A percentile compares a stretch with the other conserved stretches of the same genome.
These are phyloP conservation scores for Alternaria ventricosa DNA, from an alignment of 2,329 filamentous ascomycete genomes.

Conservation along the genomic window DNA sequence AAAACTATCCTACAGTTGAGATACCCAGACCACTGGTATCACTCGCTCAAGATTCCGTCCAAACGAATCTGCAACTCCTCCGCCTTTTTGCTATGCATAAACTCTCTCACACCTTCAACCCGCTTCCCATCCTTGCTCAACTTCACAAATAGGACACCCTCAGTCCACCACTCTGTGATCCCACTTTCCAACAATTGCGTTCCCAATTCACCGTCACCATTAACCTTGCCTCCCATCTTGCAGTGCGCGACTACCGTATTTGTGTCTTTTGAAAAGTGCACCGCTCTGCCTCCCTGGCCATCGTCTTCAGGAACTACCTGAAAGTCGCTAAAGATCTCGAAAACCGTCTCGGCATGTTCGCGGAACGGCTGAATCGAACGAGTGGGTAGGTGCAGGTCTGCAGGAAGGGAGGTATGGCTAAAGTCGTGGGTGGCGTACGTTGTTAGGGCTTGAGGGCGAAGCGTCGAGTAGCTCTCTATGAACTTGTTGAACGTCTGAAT, in stretches of 20 bases:
- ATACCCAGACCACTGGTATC: not conserved
- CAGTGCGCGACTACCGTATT: constrained; percentile 48
- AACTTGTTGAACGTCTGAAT: constrained; percentile 40
- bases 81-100: constrained; percentile 51
- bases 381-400: constrained; percentile 49
- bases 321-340: constrained; percentile 52
- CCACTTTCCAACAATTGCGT: constrained; percentile 22
- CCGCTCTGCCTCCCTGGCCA: constrained; percentile 36
- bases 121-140: constrained; percentile 30
- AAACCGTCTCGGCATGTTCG: constrained; percentile 50
- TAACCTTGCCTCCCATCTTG: constrained; percentile 35
- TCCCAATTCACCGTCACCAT: constrained; percentile 23
- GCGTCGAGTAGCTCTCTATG: constrained; percentile 51
- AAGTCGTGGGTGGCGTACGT: constrained; percentile 47
- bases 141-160: constrained; percentile 34
- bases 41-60: constrained; percentile 41
- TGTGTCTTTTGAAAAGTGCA: constrained; percentile 28
- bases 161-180: constrained; percentile 33
- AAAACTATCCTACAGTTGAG: not conserved
- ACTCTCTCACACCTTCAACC: constrained; percentile 45
- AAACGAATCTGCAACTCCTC: constrained; percentile 48
- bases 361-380: constrained; percentile 48
- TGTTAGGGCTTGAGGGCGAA: constrained; percentile 50
- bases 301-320: constrained; percentile 48
- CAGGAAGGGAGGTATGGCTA: constrained; percentile 50